Base-by-base conservation (phyloP, 2,329 filamentous ascomycete species). In the Epicoccum sorghinum region DNA sequence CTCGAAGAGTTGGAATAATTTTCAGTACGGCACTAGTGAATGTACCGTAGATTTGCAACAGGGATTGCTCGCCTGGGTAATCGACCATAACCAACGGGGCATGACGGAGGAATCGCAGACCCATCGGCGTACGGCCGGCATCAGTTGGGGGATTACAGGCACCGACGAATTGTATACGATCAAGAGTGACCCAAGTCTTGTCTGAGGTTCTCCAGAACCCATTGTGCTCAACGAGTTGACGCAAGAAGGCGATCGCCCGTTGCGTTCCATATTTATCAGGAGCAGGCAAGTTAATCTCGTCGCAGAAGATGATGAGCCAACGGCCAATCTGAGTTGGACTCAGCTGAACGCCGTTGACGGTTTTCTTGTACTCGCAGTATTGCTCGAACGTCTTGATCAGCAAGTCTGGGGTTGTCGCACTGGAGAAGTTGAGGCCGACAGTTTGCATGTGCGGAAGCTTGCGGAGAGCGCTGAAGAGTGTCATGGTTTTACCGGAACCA, bases 401-500 rank as follows among this genome's bases (percentile, higher is more conserved):
- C 25, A 99, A 86, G 75, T 99, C 96, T 0, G 95, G 96, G 0
- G 95, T 99, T 0, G 96, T 99, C 1, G 95, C 96, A 67, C 95
- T 99, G 4, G 96, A 99, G 76, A 99, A 99, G 78, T 99, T 99
- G 73, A 99, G 90, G 43, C 95, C 95, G 29, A 99, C 96, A 53
- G 97, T 92, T 77, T 99, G 95, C 93, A 99, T 97, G 73, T 97
- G 97, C 3, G 93, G 93, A 53, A 99, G 82, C 77, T 99, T 99
- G 61, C 95, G 89, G 48, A 99, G 85, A 30, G 95, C 95, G 72
- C 93, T 97, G 80, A 99, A 99, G 10, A 99, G 81, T 9, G 95
- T 99, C 95, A 99, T 99, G 4, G 95, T 99, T 81, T 99, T 99
- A 82, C 95, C 95, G 46, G 95, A 99, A 79, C 95, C 95, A 54